Conservation (phyloP, 1,139 yeast species). For the Arxiozyma telluris region DNA sequence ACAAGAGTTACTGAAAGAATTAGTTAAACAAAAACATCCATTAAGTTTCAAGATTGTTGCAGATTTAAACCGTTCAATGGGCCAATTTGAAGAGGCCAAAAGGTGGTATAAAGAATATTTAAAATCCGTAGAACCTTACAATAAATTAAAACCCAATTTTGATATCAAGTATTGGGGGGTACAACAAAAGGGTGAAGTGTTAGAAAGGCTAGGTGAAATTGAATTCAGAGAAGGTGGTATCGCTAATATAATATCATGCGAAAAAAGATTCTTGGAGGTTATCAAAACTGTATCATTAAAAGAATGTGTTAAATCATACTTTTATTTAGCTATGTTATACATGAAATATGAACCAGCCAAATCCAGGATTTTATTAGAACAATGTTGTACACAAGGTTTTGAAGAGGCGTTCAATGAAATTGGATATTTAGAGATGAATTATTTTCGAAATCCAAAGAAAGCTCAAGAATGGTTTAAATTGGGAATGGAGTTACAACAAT, state of each 20-base stretch:
- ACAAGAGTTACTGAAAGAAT: constrained; percentile 46
- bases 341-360: constrained; percentile 47
- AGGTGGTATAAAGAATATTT: constrained; percentile 51
- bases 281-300: constrained; percentile 52
- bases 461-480: constrained; percentile 79
- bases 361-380: constrained; percentile 62
- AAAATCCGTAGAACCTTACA: constrained; percentile 25
- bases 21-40: constrained; percentile 56
- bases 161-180: constrained; percentile 32
- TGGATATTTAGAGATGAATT: constrained; percentile 70
- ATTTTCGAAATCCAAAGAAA: constrained; percentile 44
- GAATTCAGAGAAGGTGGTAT: constrained; percentile 43
- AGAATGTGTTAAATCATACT: constrained; percentile 60
- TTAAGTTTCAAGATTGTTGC: constrained; percentile 65
- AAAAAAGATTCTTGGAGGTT: constrained; percentile 50
- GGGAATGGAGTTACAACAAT: constrained; percentile 57
- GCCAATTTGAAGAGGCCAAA: constrained; percentile 42
- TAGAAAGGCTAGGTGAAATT: constrained; percentile 59
- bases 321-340: constrained; percentile 63
- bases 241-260: constrained; percentile 42
- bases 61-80: constrained; percentile 49
- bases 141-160: constrained; percentile 20
- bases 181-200: constrained; percentile 47
- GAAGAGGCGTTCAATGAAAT: constrained; percentile 65
- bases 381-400: constrained; percentile 69